Percentiles rank a stretch among this genome's conserved stretches.
These are phyloP conservation scores for Cochlearia excelsa DNA, from an alignment of 345 rosid genomes.

Conservation along the genomic window DNA sequence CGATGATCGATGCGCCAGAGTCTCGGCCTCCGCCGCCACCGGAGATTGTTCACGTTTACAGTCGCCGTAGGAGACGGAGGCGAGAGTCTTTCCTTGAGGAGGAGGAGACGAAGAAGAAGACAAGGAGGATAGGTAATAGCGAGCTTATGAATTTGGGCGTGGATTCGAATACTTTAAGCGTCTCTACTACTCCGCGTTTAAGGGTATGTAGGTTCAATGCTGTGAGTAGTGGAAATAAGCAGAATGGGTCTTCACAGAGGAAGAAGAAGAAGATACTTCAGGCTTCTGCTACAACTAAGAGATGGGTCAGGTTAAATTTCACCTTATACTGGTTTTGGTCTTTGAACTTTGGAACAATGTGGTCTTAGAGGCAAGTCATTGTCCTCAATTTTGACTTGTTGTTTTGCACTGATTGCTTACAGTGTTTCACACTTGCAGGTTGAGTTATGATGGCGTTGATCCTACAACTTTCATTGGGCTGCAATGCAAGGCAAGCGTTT, in stretches of 20 bases:
- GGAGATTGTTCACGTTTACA: constrained; percentile 57
- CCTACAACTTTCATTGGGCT: constrained; percentile 65
- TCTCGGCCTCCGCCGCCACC: constrained; percentile 21
- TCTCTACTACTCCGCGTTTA: constrained; percentile 47
- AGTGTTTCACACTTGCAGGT: constrained; percentile 45
- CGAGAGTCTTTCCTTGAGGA: neutral
- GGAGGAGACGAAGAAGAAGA: constrained; percentile 36
- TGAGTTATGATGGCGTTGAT: constrained; percentile 69
- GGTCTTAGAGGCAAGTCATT: neutral
- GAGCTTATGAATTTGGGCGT: constrained; percentile 75
- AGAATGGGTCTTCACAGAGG: constrained; percentile 34
- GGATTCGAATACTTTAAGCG: constrained; percentile 44
- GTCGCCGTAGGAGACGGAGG: constrained; percentile 45
- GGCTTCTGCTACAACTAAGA: constrained; percentile 48
- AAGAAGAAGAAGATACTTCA: constrained; percentile 27
- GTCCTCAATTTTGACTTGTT: neutral
- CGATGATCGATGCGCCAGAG: constrained; percentile 23
- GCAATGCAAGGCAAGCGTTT: constrained; percentile 80
- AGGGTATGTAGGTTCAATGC: constrained; percentile 53
- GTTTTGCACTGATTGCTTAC: constrained; percentile 1
- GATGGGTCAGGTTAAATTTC: constrained; percentile 74
- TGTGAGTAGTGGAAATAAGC: constrained; percentile 31
- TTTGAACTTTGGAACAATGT: neutral
- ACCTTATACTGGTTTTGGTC: neutral
- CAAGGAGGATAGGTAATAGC: constrained; percentile 47